Percentiles rank a stretch among this genome's conserved stretches.
These are phyloP conservation scores for Fraxinus pennsylvanica DNA, from an alignment of 257 asterid genomes.

Conservation along the genomic window DNA sequence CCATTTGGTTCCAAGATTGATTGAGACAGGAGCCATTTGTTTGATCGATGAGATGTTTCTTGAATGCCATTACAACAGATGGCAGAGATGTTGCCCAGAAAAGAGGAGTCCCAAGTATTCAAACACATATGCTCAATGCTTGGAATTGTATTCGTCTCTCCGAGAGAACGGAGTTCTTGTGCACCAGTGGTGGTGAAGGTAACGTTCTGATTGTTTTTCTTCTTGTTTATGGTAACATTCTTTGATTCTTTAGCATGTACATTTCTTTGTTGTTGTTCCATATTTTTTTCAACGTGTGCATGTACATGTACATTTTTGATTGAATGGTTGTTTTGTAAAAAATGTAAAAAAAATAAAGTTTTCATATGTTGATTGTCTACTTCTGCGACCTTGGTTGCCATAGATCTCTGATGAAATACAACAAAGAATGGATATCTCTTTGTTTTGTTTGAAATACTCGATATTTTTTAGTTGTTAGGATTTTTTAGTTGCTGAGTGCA, in stretches of 20 bases:
- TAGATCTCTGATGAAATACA: neutral
- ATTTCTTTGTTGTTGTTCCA: neutral
- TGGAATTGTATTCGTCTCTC: conserved; percentile 56
- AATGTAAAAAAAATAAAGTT: neutral
- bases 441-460: neutral
- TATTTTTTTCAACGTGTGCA: neutral
- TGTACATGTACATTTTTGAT: neutral
- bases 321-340: neutral
- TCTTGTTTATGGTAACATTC: neutral
- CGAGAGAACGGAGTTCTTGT: conserved; percentile 61
- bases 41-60: conserved; percentile 89
- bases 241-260: neutral
- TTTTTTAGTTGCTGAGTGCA: no score
- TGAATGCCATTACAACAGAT: conserved; percentile 92
- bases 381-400: neutral
- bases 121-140: conserved; percentile 83
- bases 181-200: conserved; percentile 70
- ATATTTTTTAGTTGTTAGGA: no score
- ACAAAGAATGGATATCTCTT: neutral
- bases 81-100: conserved; percentile 99
- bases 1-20: conserved; percentile 78
- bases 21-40: conserved; percentile 85
- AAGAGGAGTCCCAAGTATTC: conserved; percentile 75
- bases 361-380: neutral
- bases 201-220: neutral